A percentile compares a stretch with the other conserved stretches of the same genome.
Conservation (phyloP, 1,139 yeast species). For the Scheffersomyces segobiensis region DNA sequence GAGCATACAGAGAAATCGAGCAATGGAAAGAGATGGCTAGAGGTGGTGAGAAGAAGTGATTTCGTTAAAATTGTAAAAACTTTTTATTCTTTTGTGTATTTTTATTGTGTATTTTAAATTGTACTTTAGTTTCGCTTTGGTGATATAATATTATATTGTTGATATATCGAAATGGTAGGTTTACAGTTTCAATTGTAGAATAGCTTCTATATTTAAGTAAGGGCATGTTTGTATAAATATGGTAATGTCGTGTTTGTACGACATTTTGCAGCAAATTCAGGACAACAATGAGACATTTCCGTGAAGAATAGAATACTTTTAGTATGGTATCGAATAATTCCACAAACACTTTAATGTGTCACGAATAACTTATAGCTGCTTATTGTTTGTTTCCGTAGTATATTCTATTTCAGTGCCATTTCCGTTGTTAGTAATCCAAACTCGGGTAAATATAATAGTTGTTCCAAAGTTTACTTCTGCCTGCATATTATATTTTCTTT, state of each 20-base stretch:
- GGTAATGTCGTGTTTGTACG: not conserved
- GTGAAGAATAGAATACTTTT: not conserved
- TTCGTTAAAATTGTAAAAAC: not conserved
- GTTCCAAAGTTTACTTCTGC: not conserved
- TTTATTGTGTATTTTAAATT: slow-evolving; percentile 7
- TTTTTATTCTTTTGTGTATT: slow-evolving; percentile 1
- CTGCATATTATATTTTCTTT: not conserved
- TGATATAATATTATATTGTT: not conserved
- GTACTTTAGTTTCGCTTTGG: slow-evolving; percentile 3
- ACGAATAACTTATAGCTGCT: too few species aligned
- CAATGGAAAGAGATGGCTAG: slow-evolving; percentile 61
- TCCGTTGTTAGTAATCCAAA: not conserved
- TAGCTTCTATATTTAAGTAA: too few species aligned
- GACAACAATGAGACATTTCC: not conserved
- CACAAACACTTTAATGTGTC: too few species aligned
- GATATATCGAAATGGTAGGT: not conserved
- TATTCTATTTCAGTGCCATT: not conserved
- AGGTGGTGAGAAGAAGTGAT: slow-evolving; percentile 6
- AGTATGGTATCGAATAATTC: too few species aligned
- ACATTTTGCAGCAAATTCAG: not conserved
- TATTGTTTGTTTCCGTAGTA: too few species aligned
- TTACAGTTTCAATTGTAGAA: too few species aligned
- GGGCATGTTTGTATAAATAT: not conserved
- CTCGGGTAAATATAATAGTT: not conserved
- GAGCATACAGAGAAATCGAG: slow-evolving; percentile 92